These are phyloP conservation scores for Magnaporthiopsis incrustans DNA, from an alignment of 2,329 filamentous ascomycete genomes.

Conservation along the genomic window DNA sequence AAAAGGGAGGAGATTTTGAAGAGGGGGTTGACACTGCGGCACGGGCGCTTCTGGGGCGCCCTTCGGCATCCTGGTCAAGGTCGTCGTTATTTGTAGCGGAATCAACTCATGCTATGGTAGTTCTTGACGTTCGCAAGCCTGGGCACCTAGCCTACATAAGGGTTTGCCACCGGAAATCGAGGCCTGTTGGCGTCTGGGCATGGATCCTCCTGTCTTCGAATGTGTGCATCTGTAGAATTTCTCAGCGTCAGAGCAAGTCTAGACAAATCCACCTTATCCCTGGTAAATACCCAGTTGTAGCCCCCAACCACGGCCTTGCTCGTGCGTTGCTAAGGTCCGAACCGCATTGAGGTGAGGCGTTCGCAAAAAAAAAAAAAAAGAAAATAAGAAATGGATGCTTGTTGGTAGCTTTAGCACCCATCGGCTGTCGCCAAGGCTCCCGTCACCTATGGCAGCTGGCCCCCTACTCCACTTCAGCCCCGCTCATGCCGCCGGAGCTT, in stretches of 20 bases:
- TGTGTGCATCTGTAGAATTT: background rate
- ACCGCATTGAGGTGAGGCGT: too few relatives aligned
- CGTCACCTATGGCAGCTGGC: too few relatives aligned
- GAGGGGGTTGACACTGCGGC: background rate
- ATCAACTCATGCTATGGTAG: background rate
- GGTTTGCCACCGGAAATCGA: background rate
- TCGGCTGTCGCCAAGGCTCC: too few relatives aligned
- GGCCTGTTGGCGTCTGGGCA: background rate
- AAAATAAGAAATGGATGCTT: too few relatives aligned
- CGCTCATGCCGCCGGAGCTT: too few relatives aligned
- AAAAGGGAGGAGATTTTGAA: conserved; percentile 35
- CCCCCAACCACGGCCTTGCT: background rate
- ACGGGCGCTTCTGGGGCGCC: background rate
- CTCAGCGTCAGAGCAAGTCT: background rate
- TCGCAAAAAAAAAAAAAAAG: too few relatives aligned
- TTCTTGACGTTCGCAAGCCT: background rate
- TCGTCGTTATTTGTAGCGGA: too few relatives aligned
- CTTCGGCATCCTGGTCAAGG: background rate
- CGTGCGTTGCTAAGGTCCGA: background rate
- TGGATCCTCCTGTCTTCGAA: background rate
- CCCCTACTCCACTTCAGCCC: too few relatives aligned
- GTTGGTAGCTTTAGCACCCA: too few relatives aligned
- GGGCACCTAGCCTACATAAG: background rate
- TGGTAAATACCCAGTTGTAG: background rate
- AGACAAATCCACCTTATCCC: background rate